Percentiles rank a stretch among this genome's conserved stretches.
Conservation (phyloP, 305 asterid species). For the Fraxinus nigra region DNA sequence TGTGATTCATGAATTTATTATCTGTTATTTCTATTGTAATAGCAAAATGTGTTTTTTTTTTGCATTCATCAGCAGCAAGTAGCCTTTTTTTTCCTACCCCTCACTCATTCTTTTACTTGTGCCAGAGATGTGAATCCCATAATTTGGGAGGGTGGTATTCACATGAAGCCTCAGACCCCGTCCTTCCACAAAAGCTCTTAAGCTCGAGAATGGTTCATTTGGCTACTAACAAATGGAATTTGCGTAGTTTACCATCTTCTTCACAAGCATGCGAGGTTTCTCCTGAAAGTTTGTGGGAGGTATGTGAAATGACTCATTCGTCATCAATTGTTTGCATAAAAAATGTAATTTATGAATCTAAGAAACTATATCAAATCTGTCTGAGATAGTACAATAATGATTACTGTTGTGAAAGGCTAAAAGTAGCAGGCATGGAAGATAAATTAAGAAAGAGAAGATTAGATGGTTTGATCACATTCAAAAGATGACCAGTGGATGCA, state of each 20-base stretch:
- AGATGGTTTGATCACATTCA: not conserved
- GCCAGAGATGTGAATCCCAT: constrained; percentile 57
- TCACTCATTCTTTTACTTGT: constrained; percentile 24
- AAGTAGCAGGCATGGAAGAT: not conserved
- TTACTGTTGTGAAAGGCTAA: not conserved
- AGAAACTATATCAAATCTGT: not conserved
- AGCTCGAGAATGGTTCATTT: constrained; percentile 31
- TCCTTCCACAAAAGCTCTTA: constrained; percentile 28
- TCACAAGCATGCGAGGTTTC: constrained; percentile 49
- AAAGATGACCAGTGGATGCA: not conserved
- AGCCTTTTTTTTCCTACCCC: not conserved
- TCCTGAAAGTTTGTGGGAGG: constrained; percentile 94
- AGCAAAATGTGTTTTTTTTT: not conserved
- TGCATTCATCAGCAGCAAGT: not conserved
- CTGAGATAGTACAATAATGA: not conserved
- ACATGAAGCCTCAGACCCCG: constrained; percentile 30
- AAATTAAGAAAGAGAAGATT: not conserved
- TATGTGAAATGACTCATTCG: constrained; percentile 23
- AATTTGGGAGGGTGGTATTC: constrained; percentile 39
- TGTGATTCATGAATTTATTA: not conserved
- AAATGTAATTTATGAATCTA: not conserved
- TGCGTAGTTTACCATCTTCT: constrained; percentile 51
- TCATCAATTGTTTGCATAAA: constrained; percentile 1
- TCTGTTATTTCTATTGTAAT: not conserved
- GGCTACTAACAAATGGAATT: constrained; percentile 47